phyloP scores from a whole-genome alignment of 73 alveolate species.

The Urostyla sp. region DNA sequence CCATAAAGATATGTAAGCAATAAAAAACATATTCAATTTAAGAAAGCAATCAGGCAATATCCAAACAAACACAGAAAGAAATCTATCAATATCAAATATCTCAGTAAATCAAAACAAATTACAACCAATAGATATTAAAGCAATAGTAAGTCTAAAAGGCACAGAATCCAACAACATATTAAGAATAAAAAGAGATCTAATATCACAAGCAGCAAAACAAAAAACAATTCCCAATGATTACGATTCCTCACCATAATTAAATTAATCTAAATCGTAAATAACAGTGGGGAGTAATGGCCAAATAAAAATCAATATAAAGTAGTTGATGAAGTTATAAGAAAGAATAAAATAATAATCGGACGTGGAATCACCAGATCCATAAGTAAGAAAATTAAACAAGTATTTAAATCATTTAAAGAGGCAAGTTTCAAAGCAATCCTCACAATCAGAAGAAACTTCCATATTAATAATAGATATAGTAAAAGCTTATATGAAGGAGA shows the following conservation, averaged over 20 bases:
- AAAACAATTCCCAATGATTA: neutral
- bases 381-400: neutral
- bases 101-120: too few relatives aligned
- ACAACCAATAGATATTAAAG: too few relatives aligned
- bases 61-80: too few relatives aligned
- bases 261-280: constrained; percentile 4
- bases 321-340: neutral
- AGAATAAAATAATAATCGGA: neutral
- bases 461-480: constrained; percentile 1
- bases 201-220: constrained; percentile 26
- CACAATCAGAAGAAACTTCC: neutral
- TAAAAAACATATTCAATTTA: too few relatives aligned
- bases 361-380: neutral
- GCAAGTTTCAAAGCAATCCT: neutral
- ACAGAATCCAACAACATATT: too few relatives aligned
- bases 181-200: constrained; percentile 37
- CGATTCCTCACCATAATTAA: neutral
- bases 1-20: too few relatives aligned
- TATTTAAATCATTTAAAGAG: neutral
- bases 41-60: too few relatives aligned
- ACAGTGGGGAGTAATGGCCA: neutral
- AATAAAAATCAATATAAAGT: neutral
- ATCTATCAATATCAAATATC: too few relatives aligned
- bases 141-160: too few relatives aligned
- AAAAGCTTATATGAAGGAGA: constrained; percentile 28